Base-by-base conservation (phyloP, 2,329 filamentous ascomycete species). In the Stagonosporopsis chrysanthemi region DNA sequence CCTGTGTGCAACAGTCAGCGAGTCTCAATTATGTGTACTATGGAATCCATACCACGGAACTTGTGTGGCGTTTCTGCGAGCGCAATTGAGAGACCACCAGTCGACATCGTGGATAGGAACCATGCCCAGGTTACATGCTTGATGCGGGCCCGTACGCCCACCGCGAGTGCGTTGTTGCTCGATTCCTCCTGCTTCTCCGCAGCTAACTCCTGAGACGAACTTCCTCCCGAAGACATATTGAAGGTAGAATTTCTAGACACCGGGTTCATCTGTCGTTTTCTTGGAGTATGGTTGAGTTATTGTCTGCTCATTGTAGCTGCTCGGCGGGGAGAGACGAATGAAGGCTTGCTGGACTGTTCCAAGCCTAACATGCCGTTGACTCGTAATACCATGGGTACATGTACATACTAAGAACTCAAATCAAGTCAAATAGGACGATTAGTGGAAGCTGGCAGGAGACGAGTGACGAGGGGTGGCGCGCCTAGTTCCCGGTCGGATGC, bases 81-180 rank as follows among this genome's bases (percentile, higher is more conserved):
- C 5, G 79, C 68, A 3, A 81, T 66, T 3, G 78, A 73, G 8
- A 82, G 68, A 9, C 79, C 80, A 15, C 80, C 80, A 0, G 79
- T 81, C 14, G 75, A 72, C 79, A 82, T 81, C 7, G 79, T 78
- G 9, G 75, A 72, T 0, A 78, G 76, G 60, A 79, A 81, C 68
- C 78, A 79, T 11, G 79, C 78, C 73, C 78, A 80, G 6, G 79
- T 81, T 52, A 80, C 79, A 52, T 79, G 71, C 35, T 67, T 68
- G 4, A 74, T 26, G 19, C 73, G 60, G 12, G 60, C 55, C 9
- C 68, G 62, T 40, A 71, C 28, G 2, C 62, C 51, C n/a, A 63
- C 44, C 56, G 41, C 48, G 12, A 31, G 12, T 36, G 22, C 12
- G 19, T 42, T 19, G 39, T 33, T 15, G 43, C 44, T 26, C 4